Evolutionary conservation across 495 filamentous ascomycete genomes (phyloP), one percentile per base, ranked within the genome.

Genomic region (Collariella sp.): DNA sequence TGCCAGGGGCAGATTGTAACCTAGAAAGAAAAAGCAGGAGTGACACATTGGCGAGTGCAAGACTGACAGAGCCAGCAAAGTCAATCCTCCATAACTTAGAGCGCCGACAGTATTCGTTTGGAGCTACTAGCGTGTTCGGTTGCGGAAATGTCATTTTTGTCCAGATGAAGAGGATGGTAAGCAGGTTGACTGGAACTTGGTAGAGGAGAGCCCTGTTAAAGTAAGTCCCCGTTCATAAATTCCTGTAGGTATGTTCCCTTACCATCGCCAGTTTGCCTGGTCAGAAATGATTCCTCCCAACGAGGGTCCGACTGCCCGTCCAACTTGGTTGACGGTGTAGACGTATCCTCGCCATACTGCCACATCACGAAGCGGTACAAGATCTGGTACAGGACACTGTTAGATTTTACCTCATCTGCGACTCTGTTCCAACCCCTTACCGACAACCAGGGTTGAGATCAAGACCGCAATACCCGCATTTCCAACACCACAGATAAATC

Each of bases 331-430:
- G 33, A 59, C 29, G 2, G 57, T 41, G 34, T 59, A 59, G 7
- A 47, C 57, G 19, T 59, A 59, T 7, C 57, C 47, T 35, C 57
- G 52, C 57, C 57, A 59, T 7, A 59, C 57, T n/a, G 57, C 57
- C 5, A 59, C 57, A 10, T 59, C 57, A 15, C 57, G 57, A 12
- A 59, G 41, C 2, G 57, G 52, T 0, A 59, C 46, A 9, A 56
- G 57, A 38, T 59, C 57, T 58, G n/a, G 19, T 24, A 42, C 5
- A 2, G 18, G 7, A 9, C 11, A 9, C n/a, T n/a, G n/a, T n/a
- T n/a, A n/a, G n/a, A n/a, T n/a, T n/a, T n/a, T n/a, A n/a, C n/a
- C n/a, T n/a, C n/a, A n/a, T n/a, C n/a, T n/a, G n/a, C n/a, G n/a
- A n/a, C n/a, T n/a, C n/a, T n/a, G n/a, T n/a, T n/a, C n/a, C n/a